Conservation (phyloP, 306 rosid genomes). For the Glycine soja region DNA sequence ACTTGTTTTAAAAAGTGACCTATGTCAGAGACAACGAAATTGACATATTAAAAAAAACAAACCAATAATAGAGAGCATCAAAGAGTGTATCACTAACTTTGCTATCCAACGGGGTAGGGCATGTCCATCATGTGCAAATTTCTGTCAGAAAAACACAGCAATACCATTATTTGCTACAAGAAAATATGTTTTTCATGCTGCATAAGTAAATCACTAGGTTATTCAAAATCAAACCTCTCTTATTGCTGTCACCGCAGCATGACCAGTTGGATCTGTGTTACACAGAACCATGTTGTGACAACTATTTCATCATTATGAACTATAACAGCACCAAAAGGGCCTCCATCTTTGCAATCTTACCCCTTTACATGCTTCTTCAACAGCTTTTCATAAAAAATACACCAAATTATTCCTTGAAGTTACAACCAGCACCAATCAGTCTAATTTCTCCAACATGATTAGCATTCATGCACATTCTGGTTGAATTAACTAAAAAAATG, state of each 20-base stretch:
- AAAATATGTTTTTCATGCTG: constrained; percentile 10
- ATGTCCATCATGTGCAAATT: constrained; percentile 4
- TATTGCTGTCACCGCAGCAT: no score
- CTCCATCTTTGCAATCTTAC: no score
- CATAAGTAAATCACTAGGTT: constrained; percentile 9
- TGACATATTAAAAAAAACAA: neutral
- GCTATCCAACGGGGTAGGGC: constrained; percentile 2
- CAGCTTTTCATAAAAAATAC: neutral
- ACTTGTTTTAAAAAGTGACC: constrained; percentile 21
- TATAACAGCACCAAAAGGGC: no score
- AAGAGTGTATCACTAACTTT: neutral
- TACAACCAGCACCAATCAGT: neutral
- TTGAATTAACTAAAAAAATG: no score
- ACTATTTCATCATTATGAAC: no score
- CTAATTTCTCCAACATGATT: neutral
- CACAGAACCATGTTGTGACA: no score
- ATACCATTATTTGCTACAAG: neutral
- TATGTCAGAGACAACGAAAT: neutral
- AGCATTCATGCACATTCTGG: no score
- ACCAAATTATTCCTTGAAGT: neutral
- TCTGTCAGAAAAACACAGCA: constrained; percentile 18
- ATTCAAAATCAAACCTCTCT: neutral
- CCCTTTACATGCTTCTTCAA: no score
- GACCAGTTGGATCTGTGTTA: no score
- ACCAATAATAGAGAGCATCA: neutral